These are phyloP conservation scores for Wickerhamiella azymoides DNA, from an alignment of 805 yeast genomes.

Conservation along the genomic window DNA sequence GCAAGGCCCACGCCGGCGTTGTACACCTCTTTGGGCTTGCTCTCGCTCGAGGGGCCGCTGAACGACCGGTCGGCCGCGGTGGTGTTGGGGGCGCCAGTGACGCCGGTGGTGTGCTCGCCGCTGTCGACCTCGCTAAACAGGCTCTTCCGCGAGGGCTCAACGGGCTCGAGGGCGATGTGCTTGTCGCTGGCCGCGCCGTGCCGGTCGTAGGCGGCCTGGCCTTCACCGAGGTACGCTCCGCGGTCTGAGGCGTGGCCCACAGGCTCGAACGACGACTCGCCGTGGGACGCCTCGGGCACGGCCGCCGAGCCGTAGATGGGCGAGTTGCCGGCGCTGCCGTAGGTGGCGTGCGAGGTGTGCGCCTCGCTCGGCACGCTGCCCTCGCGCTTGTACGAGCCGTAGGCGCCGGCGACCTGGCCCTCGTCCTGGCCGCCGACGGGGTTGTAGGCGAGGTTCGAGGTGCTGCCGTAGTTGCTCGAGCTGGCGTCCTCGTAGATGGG, in stretches of 20 bases:
- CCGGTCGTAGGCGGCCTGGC: neutral
- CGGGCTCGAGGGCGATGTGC: neutral
- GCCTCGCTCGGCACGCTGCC: too few relatives aligned
- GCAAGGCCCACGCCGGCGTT: neutral
- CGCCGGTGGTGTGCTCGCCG: neutral
- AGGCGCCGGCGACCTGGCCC: conserved; percentile 2
- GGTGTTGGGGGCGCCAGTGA: neutral
- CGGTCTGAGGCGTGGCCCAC: neutral
- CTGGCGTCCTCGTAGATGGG: neutral
- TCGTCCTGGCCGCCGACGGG: conserved; percentile 3
- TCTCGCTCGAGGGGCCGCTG: conserved; percentile 5
- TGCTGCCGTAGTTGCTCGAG: neutral
- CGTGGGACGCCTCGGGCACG: neutral
- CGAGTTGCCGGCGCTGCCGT: neutral
- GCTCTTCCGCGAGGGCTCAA: neutral
- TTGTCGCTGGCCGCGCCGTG: neutral
- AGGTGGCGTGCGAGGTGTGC: neutral
- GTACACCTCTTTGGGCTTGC: neutral
- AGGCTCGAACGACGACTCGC: neutral
- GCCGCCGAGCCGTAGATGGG: neutral
- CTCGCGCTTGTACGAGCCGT: neutral
- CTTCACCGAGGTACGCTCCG: neutral
- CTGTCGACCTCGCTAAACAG: neutral
- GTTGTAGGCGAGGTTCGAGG: neutral
- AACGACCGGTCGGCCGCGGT: conserved; percentile 1